A percentile compares a stretch with the other conserved stretches of the same genome.
Evolutionary conservation across 2,329 filamentous ascomycete genomes (phyloP).

Genomic region (Exophiala sideris): DNA sequence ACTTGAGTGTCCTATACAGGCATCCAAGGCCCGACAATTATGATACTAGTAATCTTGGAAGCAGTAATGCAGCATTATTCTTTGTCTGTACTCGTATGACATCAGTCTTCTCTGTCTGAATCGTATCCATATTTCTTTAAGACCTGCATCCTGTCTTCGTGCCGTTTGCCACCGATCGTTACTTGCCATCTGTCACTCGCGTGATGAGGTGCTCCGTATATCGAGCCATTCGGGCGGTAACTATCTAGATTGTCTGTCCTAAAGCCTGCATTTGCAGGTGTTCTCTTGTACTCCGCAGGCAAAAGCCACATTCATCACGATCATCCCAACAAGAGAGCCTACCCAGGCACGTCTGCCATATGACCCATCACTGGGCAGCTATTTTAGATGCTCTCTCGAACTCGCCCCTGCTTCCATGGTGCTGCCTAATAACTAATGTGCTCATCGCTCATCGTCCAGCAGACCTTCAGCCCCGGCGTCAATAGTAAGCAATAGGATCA

Average conservation of each 20-base stretch:
- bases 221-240: too few relatives aligned
- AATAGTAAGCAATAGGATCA: background rate
- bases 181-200: too few relatives aligned
- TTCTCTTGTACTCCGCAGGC: background rate
- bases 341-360: background rate
- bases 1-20: background rate
- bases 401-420: too few relatives aligned
- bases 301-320: constrained; percentile 1
- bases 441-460: too few relatives aligned
- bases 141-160: background rate
- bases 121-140: background rate
- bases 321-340: background rate
- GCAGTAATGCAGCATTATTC: too few relatives aligned
- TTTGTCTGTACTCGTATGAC: too few relatives aligned
- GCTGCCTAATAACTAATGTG: too few relatives aligned
- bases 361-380: background rate
- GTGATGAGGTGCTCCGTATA: too few relatives aligned
- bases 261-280: background rate
- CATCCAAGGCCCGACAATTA: background rate
- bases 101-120: too few relatives aligned
- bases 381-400: too few relatives aligned
- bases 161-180: background rate
- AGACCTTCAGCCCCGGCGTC: too few relatives aligned
- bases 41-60: too few relatives aligned
- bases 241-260: background rate